Evolutionary conservation across 2,329 filamentous ascomycete species (phyloP).

Genomic region (Colletotrichum sp.): DNA sequence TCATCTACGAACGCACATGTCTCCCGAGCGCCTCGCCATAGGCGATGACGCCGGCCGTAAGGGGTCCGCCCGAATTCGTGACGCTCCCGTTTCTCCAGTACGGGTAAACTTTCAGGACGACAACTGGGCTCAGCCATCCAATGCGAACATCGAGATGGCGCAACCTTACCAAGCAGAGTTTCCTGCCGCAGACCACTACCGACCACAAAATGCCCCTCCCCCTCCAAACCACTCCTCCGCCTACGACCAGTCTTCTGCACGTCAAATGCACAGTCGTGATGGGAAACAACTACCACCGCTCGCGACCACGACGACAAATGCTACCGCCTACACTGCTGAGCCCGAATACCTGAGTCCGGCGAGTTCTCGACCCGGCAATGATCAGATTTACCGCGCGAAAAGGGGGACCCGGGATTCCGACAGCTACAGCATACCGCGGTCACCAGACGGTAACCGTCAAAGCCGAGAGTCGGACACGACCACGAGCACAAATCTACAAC

Average conservation of each 20-base stretch:
- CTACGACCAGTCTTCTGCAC: constrained; percentile 1
- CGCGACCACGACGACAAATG: not conserved
- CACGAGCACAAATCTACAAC: constrained; percentile 52
- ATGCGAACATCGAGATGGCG: constrained; percentile 54
- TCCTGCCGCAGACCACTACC: constrained; percentile 28
- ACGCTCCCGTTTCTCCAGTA: constrained; percentile 61
- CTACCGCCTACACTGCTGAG: not conserved
- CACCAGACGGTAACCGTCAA: constrained; percentile 46
- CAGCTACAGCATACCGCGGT: constrained; percentile 34
- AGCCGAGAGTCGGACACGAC: constrained; percentile 58
- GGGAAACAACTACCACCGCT: constrained; percentile 8
- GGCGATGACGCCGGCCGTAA: constrained; percentile 37
- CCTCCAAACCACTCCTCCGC: constrained; percentile 41
- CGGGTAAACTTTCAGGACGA: constrained; percentile 59
- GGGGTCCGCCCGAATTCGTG: constrained; percentile 51
- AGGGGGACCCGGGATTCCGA: constrained; percentile 27
- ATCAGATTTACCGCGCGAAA: not conserved
- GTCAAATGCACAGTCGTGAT: constrained; percentile 9
- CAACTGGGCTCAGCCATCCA: constrained; percentile 57
- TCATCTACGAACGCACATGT: constrained; percentile 31
- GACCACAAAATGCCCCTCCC: constrained; percentile 36
- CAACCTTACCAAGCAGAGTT: constrained; percentile 29
- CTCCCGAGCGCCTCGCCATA: constrained; percentile 31
- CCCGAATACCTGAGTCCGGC: not conserved
- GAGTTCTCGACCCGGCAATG: not conserved